These are phyloP conservation scores for Alternaria viburni DNA, from an alignment of 2,329 filamentous ascomycete genomes.

Conservation along the genomic window DNA sequence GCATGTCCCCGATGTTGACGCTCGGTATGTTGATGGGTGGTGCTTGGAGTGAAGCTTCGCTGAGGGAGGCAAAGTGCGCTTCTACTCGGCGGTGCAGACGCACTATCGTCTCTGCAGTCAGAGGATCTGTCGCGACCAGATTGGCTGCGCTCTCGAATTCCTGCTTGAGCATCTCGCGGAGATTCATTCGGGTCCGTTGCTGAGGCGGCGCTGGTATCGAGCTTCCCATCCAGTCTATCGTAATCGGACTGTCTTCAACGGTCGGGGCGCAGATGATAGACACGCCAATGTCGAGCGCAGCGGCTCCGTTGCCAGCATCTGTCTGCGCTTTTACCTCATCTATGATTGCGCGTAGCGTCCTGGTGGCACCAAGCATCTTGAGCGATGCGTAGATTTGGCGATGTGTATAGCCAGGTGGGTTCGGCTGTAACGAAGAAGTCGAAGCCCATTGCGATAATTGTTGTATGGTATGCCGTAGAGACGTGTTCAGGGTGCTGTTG, in stretches of 20 bases:
- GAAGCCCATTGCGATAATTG: conserved; percentile 71
- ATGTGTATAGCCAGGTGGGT: conserved; percentile 72
- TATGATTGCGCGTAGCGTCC: conserved; percentile 66
- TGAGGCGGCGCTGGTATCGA: conserved; percentile 31
- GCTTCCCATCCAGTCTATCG: conserved; percentile 43
- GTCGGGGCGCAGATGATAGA: conserved; percentile 72
- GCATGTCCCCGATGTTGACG: conserved; percentile 38
- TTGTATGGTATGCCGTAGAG: conserved; percentile 67
- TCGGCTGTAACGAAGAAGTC: conserved; percentile 56
- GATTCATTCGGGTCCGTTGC: conserved; percentile 55
- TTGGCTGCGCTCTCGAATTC: conserved; percentile 65
- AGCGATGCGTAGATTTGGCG: conserved; percentile 69
- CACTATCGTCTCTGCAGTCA: conserved; percentile 66
- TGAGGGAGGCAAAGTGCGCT: conserved; percentile 59
- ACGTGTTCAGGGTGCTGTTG: conserved; percentile 62
- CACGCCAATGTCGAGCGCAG: conserved; percentile 72
- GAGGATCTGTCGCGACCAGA: conserved; percentile 63
- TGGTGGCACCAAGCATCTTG: conserved; percentile 66
- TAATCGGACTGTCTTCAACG: conserved; percentile 46
- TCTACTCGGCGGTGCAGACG: conserved; percentile 70
- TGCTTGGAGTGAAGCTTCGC: conserved; percentile 31
- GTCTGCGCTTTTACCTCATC: conserved; percentile 71
- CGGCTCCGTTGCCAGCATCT: conserved; percentile 63
- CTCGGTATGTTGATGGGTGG: conserved; percentile 35
- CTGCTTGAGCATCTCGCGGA: conserved; percentile 65